Evolutionary conservation across 2,329 filamentous ascomycete species (phyloP), one percentile per base, ranked within the genome.

Genomic region (Aspergillus alliaceus): DNA sequence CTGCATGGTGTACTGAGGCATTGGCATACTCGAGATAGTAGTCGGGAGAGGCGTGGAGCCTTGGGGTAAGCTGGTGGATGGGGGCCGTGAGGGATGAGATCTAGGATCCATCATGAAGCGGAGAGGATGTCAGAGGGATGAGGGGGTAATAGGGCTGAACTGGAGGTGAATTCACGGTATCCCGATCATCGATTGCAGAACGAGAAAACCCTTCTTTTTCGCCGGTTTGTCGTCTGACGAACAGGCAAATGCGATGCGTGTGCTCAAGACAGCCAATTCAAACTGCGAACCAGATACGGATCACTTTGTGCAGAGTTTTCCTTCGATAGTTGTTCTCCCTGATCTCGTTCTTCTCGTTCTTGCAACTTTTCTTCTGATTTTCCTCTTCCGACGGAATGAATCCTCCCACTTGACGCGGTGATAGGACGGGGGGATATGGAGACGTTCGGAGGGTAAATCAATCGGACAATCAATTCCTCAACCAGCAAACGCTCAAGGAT

Each of bases 1-100:
- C 70, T 77, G 76, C 74, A 77, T 77, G 63, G 72, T 70, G 68
- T 79, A 79, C 59, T 78, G 76, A 57, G 77, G 77, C 73, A 78
- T 78, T 14, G 71, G 73, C 72, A 77, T 75, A 63, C 73, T 78
- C 63, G 77, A 77, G 66, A 78, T 71, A 46, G 77, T 75, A 57
- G 76, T 75, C 51, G 75, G 73, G 59, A 78, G 68, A 47, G 77
- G 75, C 68, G 77, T 73, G 60, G 76, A 75, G 62, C 72, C 72
- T 64, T 77, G 77, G 56, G 76, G 75, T 59, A 79, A 61, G 60
- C 69, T 77, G 68, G 77, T 77, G 58, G 77, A 79, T 22, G 77
- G 72, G 65, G 75, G 74, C 57, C 75, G 71, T 63, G 75, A 76
- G 64, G 73, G 73, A 61, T 77, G 75, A 64, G 73, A 72, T 69